These are phyloP conservation scores for Solioccasus polychromus DNA, from an alignment of 768 basidiomycete genomes.

Conservation along the genomic window DNA sequence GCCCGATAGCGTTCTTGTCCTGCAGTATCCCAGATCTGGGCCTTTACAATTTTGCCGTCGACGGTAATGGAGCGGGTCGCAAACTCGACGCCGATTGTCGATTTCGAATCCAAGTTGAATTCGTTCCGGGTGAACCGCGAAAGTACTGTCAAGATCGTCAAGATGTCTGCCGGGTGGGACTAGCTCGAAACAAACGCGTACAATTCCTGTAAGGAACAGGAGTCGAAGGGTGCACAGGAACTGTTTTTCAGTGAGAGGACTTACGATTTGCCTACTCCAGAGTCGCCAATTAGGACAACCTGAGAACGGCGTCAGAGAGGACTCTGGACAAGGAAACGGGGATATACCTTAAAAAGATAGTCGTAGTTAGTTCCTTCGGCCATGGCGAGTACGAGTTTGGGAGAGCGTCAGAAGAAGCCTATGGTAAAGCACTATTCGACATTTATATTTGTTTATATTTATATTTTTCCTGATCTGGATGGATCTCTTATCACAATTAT, in stretches of 20 bases:
- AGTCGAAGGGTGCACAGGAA: not conserved
- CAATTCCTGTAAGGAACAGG: constrained; percentile 29
- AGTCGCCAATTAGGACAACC: constrained; percentile 99
- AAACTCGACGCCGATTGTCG: constrained; percentile 99
- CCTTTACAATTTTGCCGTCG: constrained; percentile 96
- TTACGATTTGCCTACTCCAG: constrained; percentile 99
- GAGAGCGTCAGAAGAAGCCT: constrained; percentile 4
- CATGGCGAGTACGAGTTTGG: constrained; percentile 50
- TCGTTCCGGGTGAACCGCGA: constrained; percentile 99
- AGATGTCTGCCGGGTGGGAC: not conserved
- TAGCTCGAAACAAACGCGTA: constrained; percentile 15
- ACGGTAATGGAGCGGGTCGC: constrained; percentile 93
- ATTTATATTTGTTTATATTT: no score
- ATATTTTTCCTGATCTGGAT: no score
- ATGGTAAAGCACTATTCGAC: no score
- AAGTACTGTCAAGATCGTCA: constrained; percentile 61
- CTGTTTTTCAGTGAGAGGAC: constrained; percentile 36
- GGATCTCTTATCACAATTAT: no score
- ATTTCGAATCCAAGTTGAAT: constrained; percentile 99
- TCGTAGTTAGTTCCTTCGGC: constrained; percentile 95
- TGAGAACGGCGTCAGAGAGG: constrained; percentile 31
- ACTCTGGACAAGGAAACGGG: not conserved
- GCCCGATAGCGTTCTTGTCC: constrained; percentile 98
- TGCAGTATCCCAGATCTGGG: constrained; percentile 99
- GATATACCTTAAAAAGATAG: constrained; percentile 91